A percentile compares a stretch with the other conserved stretches of the same genome.
These are phyloP conservation scores for Gossypium gossypioides DNA, from an alignment of 441 rosid genomes.

Conservation along the genomic window DNA sequence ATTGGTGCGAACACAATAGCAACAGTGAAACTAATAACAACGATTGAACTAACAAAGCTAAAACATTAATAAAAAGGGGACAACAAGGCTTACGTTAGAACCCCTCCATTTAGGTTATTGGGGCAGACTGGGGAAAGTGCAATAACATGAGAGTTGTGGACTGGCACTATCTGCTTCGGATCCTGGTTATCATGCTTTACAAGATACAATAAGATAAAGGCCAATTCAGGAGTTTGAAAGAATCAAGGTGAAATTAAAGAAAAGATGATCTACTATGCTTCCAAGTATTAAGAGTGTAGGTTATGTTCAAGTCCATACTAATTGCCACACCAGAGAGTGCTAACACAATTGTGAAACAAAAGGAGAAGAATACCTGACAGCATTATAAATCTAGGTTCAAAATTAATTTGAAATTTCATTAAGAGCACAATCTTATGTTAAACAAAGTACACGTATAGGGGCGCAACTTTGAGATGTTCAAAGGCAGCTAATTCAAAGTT, in stretches of 20 bases:
- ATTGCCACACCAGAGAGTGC: neutral
- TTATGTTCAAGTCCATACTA: neutral
- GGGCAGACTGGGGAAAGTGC: constrained; percentile 87
- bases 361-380: neutral
- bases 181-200: constrained; percentile 73
- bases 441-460: neutral
- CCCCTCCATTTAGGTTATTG: constrained; percentile 65
- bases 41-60: constrained; percentile 3
- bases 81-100: constrained; percentile 57
- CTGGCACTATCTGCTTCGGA: constrained; percentile 48
- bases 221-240: constrained; percentile 20
- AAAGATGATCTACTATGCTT: constrained; percentile 6
- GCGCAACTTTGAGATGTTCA: neutral
- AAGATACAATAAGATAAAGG: constrained; percentile 23
- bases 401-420: constrained; percentile 1
- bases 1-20: constrained; percentile 9
- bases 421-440: constrained; percentile 1
- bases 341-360: neutral
- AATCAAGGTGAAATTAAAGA: constrained; percentile 13
- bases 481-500: constrained; percentile 6
- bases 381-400: neutral
- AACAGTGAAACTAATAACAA: neutral
- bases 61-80: constrained; percentile 13
- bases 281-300: neutral
- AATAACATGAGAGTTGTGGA: constrained; percentile 74